phyloP scores from a whole-genome alignment of 805 yeast species.

The Zygotorulaspora sp. region DNA sequence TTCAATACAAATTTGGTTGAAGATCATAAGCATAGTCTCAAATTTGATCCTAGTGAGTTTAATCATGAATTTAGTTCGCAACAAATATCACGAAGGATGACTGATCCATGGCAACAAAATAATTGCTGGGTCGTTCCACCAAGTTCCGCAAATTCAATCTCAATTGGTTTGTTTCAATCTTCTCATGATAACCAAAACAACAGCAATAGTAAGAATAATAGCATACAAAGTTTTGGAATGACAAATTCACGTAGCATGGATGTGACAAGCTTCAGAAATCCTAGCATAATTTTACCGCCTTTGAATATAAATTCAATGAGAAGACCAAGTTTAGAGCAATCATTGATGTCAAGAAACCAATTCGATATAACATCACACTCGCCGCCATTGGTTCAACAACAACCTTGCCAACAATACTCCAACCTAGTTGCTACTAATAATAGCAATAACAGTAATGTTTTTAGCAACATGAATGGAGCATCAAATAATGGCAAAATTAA shows the following conservation, averaged over 20 bases:
- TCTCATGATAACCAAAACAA: background rate
- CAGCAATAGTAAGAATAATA: conserved; percentile 1
- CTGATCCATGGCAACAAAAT: conserved; percentile 2
- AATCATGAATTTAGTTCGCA: too few species aligned
- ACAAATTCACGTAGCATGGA: conserved; percentile 6
- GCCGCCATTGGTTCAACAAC: background rate
- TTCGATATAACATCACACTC: background rate
- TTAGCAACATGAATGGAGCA: conserved; percentile 1
- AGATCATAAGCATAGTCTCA: background rate
- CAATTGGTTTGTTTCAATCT: conserved; percentile 3
- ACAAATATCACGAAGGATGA: too few species aligned
- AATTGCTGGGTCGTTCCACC: conserved; percentile 1
- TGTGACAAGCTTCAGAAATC: background rate
- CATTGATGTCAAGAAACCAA: conserved; percentile 1
- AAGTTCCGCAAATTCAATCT: conserved; percentile 5
- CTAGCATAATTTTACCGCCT: conserved; percentile 9
- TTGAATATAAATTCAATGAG: conserved; percentile 7
- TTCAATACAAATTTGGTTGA: background rate
- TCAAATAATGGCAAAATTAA: background rate
- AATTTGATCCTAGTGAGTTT: too few species aligned
- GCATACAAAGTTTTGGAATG: conserved; percentile 5
- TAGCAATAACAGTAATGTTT: background rate
- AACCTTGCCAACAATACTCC: background rate
- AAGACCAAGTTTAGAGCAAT: background rate
- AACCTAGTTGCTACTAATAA: background rate